phyloP scores from a whole-genome alignment of 345 rosid species.

The Carallia pectinifolia region DNA sequence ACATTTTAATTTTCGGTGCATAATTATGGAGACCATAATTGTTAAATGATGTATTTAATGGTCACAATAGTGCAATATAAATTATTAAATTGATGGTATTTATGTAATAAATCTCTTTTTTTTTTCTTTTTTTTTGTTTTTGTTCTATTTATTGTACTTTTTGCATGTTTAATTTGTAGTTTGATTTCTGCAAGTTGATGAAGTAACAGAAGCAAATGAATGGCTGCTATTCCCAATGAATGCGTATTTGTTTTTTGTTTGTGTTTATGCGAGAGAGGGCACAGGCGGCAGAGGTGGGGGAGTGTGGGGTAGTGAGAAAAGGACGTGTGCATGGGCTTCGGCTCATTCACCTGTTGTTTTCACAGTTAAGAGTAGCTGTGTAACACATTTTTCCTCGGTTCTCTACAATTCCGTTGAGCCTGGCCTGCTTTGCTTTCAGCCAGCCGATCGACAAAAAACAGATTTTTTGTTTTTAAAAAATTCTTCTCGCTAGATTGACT shows the following conservation, averaged over 20 bases:
- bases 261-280: constrained; percentile 27
- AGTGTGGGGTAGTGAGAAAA: constrained; percentile 57
- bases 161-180: background rate
- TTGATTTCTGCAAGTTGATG: background rate
- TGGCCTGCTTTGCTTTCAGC: background rate
- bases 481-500: too few relatives aligned
- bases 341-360: constrained; percentile 90
- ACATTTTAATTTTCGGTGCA: too few relatives aligned
- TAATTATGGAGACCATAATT: too few relatives aligned
- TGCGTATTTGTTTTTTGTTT: constrained; percentile 8
- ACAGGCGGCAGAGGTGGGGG: constrained; percentile 94
- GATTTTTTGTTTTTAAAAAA: too few relatives aligned
- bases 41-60: too few relatives aligned
- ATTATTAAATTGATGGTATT: too few relatives aligned
- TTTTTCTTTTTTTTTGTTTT: background rate
- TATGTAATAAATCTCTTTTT: background rate
- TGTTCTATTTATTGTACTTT: background rate
- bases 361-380: constrained; percentile 44
- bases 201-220: constrained; percentile 29
- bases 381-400: constrained; percentile 34
- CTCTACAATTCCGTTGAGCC: constrained; percentile 49
- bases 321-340: constrained; percentile 97
- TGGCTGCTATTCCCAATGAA: constrained; percentile 45
- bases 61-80: too few relatives aligned
- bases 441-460: background rate